phyloP scores from a whole-genome alignment of 768 basidiomycete species.

The Auriculariales sp. region DNA sequence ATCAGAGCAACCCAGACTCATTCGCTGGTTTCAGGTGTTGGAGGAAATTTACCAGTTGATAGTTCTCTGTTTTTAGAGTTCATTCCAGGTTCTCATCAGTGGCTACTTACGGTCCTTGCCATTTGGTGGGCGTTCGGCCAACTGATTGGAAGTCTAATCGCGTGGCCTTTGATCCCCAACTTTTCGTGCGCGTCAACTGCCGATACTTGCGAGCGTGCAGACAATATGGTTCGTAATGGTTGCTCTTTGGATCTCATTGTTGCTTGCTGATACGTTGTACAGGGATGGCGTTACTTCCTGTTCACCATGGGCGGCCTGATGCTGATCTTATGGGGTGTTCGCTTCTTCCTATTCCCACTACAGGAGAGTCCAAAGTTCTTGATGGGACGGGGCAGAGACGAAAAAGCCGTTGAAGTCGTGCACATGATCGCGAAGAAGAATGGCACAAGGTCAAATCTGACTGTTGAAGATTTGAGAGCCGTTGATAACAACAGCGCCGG shows the following conservation, averaged over 20 bases:
- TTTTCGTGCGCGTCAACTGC: constrained; percentile 38
- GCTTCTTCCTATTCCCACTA: constrained; percentile 53
- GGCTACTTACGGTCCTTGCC: constrained; percentile 57
- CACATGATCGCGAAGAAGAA: constrained; percentile 50
- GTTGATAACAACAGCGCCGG: constrained; percentile 9
- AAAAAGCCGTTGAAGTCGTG: constrained; percentile 44
- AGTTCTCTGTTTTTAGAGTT: constrained; percentile 66
- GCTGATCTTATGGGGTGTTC: constrained; percentile 42
- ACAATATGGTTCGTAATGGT: constrained; percentile 28
- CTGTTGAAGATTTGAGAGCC: constrained; percentile 31
- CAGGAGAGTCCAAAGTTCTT: constrained; percentile 61
- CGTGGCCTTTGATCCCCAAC: constrained; percentile 61
- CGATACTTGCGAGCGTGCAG: constrained; percentile 26
- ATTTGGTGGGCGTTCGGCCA: constrained; percentile 76
- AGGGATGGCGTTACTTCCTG: constrained; percentile 69
- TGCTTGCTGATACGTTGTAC: neutral
- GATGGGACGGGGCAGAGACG: constrained; percentile 51
- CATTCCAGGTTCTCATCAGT: constrained; percentile 57
- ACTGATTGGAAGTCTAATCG: constrained; percentile 43
- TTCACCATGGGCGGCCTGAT: constrained; percentile 60
- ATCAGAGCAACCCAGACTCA: too few relatives aligned
- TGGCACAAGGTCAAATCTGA: constrained; percentile 31
- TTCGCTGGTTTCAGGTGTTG: too few relatives aligned
- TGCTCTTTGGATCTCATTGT: neutral
- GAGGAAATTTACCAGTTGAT: constrained; percentile 63